Evolutionary conservation across 148 eudicot species (phyloP).

Genomic region (Oxyria digyna): DNA sequence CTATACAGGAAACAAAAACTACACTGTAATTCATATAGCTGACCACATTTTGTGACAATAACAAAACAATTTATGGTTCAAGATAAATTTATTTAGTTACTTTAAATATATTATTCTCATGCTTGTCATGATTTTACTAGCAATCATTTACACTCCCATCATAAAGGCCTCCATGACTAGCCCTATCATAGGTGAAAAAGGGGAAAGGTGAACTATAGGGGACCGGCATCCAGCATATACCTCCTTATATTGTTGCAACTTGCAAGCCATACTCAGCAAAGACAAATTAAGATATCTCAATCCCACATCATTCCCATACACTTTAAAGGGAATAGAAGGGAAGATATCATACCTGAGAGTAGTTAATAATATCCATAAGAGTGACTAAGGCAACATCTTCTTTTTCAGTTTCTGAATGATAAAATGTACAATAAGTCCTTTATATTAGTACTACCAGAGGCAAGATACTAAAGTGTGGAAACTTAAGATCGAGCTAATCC

Average conservation of each 20-base stretch:
- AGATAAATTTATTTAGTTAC: too few relatives aligned
- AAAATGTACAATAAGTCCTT: neutral
- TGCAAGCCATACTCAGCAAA: neutral
- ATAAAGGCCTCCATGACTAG: neutral
- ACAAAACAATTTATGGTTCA: too few relatives aligned
- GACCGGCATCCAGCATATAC: neutral
- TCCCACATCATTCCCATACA: neutral
- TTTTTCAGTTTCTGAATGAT: constrained; percentile 43
- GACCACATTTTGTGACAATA: too few relatives aligned
- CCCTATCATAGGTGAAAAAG: neutral
- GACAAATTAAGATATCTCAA: neutral
- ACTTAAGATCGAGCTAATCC: neutral
- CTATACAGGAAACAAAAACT: too few relatives aligned
- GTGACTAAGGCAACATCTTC: constrained; percentile 57
- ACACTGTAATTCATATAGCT: too few relatives aligned
- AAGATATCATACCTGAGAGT: neutral
- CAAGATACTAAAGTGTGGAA: neutral
- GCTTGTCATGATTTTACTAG: neutral
- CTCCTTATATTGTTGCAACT: neutral
- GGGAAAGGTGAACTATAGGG: neutral
- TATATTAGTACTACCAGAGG: neutral
- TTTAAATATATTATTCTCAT: neutral
- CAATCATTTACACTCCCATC: neutral
- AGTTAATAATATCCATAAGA: constrained; percentile 11
- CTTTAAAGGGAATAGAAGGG: neutral